Evolutionary conservation across 768 basidiomycete species (phyloP).

Genomic region (Rickenella mellea): DNA sequence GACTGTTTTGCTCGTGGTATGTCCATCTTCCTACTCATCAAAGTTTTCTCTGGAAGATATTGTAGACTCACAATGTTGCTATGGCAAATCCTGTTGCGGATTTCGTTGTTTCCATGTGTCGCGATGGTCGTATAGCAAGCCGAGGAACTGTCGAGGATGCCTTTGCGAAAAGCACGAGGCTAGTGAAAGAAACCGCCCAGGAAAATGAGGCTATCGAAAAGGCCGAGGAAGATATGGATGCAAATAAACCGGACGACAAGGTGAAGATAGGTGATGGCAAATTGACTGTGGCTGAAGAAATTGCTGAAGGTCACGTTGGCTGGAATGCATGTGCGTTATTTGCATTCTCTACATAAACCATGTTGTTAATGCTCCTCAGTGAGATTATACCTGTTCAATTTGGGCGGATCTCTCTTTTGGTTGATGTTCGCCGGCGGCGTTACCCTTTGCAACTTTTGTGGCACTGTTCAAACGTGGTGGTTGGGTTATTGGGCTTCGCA

Average conservation of each 20-base stretch:
- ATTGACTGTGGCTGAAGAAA: slow-evolving; percentile 27
- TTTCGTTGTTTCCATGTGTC: slow-evolving; percentile 44
- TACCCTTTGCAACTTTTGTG: slow-evolving; percentile 4
- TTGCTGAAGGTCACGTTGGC: slow-evolving; percentile 25
- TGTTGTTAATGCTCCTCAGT: slow-evolving; percentile 18
- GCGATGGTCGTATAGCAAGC: slow-evolving; percentile 41
- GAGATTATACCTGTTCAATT: slow-evolving; percentile 19
- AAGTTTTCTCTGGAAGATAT: slow-evolving; percentile 25
- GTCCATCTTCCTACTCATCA: slow-evolving; percentile 29
- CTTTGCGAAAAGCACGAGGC: slow-evolving; percentile 28
- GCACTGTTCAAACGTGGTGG: slow-evolving; percentile 9
- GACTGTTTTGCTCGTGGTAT: slow-evolving; percentile 37
- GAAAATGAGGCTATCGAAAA: slow-evolving; percentile 19
- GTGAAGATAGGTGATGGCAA: slow-evolving; percentile 18
- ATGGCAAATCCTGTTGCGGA: slow-evolving; percentile 44
- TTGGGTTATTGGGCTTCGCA: slow-evolving; percentile 12
- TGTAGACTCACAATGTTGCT: slow-evolving; percentile 46
- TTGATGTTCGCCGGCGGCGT: slow-evolving; percentile 11
- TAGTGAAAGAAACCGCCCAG: slow-evolving; percentile 19
- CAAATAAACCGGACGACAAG: slow-evolving; percentile 11
- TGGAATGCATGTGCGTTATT: slow-evolving; percentile 23
- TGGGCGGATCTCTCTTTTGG: slow-evolving; percentile 23
- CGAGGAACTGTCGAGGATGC: slow-evolving; percentile 41
- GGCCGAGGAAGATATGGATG: slow-evolving; percentile 18
- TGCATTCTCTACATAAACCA: slow-evolving; percentile 1